Evolutionary conservation across 192 early-diverging fungal genomes (phyloP).

Genomic region (Dispira simplex): DNA sequence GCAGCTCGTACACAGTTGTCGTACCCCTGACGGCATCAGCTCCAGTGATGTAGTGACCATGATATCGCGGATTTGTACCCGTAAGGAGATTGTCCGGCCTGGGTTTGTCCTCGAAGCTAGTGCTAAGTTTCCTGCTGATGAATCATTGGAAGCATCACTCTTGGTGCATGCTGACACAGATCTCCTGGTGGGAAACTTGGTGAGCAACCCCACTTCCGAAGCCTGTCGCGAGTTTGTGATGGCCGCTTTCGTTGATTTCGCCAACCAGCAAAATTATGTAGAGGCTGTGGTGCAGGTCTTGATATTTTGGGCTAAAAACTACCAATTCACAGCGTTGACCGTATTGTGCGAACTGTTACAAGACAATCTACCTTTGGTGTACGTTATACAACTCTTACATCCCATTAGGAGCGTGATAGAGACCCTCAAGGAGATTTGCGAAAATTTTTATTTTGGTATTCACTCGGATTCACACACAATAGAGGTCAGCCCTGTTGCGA

Average conservation of each 20-base stretch:
- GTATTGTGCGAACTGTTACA: background rate
- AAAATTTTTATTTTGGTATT: background rate
- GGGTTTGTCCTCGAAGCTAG: background rate
- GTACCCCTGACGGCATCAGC: background rate
- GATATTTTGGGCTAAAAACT: background rate
- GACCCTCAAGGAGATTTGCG: background rate
- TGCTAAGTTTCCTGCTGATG: slow-evolving; percentile 1
- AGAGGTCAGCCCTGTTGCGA: no score
- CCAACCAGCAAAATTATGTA: slow-evolving; percentile 7
- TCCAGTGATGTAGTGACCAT: slow-evolving; percentile 8
- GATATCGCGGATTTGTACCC: background rate
- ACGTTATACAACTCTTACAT: background rate
- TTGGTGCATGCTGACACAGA: background rate
- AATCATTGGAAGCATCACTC: slow-evolving; percentile 1
- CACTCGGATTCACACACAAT: no score
- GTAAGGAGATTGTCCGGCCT: slow-evolving; percentile 6
- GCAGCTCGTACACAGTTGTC: background rate
- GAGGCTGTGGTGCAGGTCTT: background rate
- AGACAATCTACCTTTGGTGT: background rate
- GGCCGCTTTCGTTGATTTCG: slow-evolving; percentile 1
- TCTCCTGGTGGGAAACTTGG: background rate
- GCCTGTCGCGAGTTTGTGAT: slow-evolving; percentile 2
- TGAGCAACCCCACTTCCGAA: background rate
- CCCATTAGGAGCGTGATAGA: background rate
- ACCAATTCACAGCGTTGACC: background rate